phyloP scores from a whole-genome alignment of 139 green algal genomes.

The Chlamydomonas asymmetrica region DNA sequence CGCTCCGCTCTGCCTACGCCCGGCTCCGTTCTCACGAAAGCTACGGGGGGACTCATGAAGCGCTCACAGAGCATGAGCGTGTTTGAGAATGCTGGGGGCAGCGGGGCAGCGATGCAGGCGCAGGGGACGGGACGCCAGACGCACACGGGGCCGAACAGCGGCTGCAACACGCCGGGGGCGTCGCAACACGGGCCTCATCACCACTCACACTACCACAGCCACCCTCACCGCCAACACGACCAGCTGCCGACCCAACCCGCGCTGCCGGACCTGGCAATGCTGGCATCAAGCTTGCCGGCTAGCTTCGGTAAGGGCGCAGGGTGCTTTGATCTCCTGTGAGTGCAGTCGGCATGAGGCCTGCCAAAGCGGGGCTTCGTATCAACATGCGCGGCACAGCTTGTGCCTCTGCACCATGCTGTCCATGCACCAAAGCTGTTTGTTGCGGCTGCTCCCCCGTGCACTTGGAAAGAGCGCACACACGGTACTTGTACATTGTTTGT shows the following conservation, averaged over 20 bases:
- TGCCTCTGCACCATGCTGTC: not conserved
- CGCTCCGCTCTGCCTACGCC: no score
- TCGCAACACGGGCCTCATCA: not conserved
- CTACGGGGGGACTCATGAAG: slow-evolving; percentile 23
- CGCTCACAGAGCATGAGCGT: not conserved
- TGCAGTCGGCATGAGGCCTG: not conserved
- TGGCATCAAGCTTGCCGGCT: slow-evolving; percentile 13
- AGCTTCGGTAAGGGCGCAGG: slow-evolving; percentile 14
- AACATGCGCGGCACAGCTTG: not conserved
- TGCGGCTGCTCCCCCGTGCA: not conserved
- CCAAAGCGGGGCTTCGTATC: not conserved
- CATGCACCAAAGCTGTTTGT: not conserved
- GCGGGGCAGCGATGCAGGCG: not conserved
- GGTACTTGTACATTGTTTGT: not conserved
- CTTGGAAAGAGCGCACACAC: not conserved
- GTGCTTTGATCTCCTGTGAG: not conserved
- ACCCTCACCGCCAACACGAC: no score
- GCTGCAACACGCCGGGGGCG: not conserved
- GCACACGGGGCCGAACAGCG: not conserved
- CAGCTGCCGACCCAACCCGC: not conserved
- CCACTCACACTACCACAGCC: no score
- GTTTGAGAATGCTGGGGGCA: not conserved
- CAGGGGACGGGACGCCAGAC: not conserved
- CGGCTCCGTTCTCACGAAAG: slow-evolving; percentile 12
- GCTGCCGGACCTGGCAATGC: slow-evolving; percentile 18